These are phyloP conservation scores for Huntiella moniliformis DNA, from an alignment of 2,329 filamentous ascomycete species.

Conservation along the genomic window DNA sequence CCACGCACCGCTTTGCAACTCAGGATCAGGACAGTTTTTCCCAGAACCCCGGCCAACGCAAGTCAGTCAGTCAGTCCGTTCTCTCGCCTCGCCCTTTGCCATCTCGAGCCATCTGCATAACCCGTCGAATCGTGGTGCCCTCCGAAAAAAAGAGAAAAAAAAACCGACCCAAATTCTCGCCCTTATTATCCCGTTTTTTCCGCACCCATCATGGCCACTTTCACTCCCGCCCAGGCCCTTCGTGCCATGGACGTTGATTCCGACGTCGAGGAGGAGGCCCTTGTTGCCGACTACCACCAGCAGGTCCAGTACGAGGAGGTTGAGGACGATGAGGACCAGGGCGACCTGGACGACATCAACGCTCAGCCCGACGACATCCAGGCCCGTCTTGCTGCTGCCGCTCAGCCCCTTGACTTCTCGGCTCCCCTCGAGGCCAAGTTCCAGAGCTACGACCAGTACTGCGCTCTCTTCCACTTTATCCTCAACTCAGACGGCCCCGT, in stretches of 20 bases:
- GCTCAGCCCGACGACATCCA: constrained; percentile 80
- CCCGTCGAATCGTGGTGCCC: too few species aligned
- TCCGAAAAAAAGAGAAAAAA: too few species aligned
- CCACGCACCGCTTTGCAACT: constrained; percentile 7
- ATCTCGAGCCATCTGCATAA: background rate
- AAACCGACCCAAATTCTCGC: constrained; percentile 1
- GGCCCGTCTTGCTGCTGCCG: constrained; percentile 74
- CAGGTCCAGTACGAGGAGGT: constrained; percentile 88
- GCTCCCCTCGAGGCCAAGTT: constrained; percentile 94
- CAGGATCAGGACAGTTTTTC: constrained; percentile 12
- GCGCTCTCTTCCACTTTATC: constrained; percentile 97
- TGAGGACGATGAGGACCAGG: constrained; percentile 51
- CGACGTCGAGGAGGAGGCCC: constrained; percentile 87
- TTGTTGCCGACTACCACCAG: constrained; percentile 90
- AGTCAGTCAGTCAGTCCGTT: background rate
- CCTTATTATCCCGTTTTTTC: background rate
- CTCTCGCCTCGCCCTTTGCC: constrained; percentile 3
- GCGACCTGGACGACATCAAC: constrained; percentile 31
- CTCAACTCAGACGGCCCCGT: constrained; percentile 98
- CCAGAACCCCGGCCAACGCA: background rate
- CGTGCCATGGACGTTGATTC: constrained; percentile 44
- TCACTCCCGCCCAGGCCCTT: constrained; percentile 7
- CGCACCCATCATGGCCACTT: constrained; percentile 11
- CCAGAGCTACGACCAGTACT: constrained; percentile 97
- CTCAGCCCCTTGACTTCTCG: constrained; percentile 88